These are phyloP conservation scores for Geum urbanum DNA, from an alignment of 306 rosid genomes.

Conservation along the genomic window DNA sequence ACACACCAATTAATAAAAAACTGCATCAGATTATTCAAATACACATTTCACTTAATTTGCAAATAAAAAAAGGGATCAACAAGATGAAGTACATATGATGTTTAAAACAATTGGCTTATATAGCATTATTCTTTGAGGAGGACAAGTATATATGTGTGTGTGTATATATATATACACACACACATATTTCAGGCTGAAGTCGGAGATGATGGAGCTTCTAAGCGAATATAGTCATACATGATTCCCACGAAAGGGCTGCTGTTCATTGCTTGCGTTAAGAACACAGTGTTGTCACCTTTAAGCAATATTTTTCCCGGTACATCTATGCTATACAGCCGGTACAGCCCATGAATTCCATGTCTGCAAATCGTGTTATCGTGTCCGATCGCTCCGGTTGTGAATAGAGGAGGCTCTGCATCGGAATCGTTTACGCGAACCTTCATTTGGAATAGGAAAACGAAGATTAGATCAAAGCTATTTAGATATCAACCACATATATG, in stretches of 20 bases:
- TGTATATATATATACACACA: no score
- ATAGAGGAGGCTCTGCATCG: slow-evolving; percentile 37
- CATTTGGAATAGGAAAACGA: neutral
- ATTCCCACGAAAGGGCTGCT: slow-evolving; percentile 50
- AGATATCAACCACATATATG: neutral
- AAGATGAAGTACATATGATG: neutral
- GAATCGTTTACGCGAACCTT: slow-evolving; percentile 59
- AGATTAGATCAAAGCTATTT: neutral
- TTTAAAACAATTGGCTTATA: no score
- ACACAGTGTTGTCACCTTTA: slow-evolving; percentile 51
- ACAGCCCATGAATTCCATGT: slow-evolving; percentile 83
- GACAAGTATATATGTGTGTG: no score
- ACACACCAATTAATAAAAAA: neutral
- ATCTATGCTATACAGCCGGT: slow-evolving; percentile 51
- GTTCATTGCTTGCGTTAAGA: slow-evolving; percentile 40
- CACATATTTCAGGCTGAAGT: neutral
- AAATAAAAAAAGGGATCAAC: neutral
- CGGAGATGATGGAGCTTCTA: slow-evolving; percentile 46
- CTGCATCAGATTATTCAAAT: neutral
- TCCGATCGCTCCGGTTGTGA: slow-evolving; percentile 57
- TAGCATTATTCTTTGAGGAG: neutral
- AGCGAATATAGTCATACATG: slow-evolving; percentile 75
- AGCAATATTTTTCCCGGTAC: slow-evolving; percentile 37
- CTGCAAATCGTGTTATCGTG: slow-evolving; percentile 68
- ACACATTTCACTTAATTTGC: neutral